Evolutionary conservation across 1,139 yeast genomes (phyloP).

Genomic region (Yamadazyma triangularis): DNA sequence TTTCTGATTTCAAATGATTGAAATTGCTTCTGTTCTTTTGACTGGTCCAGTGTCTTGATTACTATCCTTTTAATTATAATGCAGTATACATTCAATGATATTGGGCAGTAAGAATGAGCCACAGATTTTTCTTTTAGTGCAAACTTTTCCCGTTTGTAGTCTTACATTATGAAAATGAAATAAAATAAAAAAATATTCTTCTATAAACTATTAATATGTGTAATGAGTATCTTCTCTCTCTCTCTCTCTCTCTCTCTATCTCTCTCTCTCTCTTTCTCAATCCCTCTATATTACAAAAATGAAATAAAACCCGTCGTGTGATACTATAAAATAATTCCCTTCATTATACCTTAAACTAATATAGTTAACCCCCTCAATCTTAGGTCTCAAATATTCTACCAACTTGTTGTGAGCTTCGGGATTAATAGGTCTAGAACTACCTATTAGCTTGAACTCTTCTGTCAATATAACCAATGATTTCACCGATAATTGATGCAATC

Average conservation of each 20-base stretch:
- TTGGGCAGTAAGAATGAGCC: too few species aligned
- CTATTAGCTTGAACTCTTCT: slow-evolving; percentile 1
- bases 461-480: slow-evolving; percentile 1
- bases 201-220: neutral
- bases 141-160: too few species aligned
- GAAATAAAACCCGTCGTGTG: slow-evolving; percentile 8
- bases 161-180: too few species aligned
- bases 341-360: slow-evolving; percentile 6
- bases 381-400: slow-evolving; percentile 4
- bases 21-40: too few species aligned
- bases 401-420: neutral
- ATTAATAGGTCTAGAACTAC: neutral
- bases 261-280: neutral
- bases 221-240: neutral
- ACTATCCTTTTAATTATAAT: too few species aligned
- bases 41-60: too few species aligned
- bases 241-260: neutral
- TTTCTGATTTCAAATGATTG: too few species aligned
- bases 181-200: too few species aligned
- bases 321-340: slow-evolving; percentile 5
- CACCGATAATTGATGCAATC: neutral
- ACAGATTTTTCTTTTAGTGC: too few species aligned
- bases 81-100: too few species aligned
- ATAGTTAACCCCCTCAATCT: slow-evolving; percentile 7
- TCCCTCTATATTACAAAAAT: slow-evolving; percentile 5